Base-by-base conservation (phyloP, 352 stramenopile species). In the Saprolegnia parasitica region DNA sequence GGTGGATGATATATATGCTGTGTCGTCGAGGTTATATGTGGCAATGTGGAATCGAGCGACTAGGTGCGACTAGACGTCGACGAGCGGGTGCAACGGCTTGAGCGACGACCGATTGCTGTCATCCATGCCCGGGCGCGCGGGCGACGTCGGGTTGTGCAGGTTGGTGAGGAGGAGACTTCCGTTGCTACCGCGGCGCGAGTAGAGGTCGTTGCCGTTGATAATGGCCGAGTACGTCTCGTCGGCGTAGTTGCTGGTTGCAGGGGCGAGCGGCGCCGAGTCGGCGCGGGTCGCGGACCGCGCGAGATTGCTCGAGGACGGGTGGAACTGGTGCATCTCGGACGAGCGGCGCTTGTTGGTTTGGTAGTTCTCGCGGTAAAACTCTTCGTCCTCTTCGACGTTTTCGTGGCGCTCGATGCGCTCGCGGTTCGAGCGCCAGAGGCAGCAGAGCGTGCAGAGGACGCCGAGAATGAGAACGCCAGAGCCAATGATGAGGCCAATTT, bases 291-390 rank as follows among this genome's bases (percentile, higher is more conserved):
- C 52, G 20, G 52, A 60, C 16, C 52, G 52, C 16, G 52, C 11
- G 11, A 60, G 35, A 9, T 35, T 40, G 52, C 52, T 24, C 24
- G 52, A 60, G 1, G 52, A 60, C 35, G 13, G 52, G 52, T 60
- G 52, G 35, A 21, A 60, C 24, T 35, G 52, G 24, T 60, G 52
- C 52, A 60, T 60, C 11, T 60, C 52, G 35, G 52, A 60, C 13
- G 52, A 32, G 37, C 55, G 63, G 49, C 42, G 37, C 23, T 52
- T 70, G 15, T 70, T 52, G 24, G 63, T 61, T 26, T 52, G 63
- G 39, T 70, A 70, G 37, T 70, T 70, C 9, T 70, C 63, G 37
- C 63, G 45, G 46, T 70, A 70, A 39, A 70, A 70, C 29, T 52
- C 42, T 26, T 52, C 63, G 29, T 70, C 63, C 8, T 70, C 63